Evolutionary conservation across 1,284 basidiomycete genomes (phyloP), one percentile per base, ranked within the genome.

Genomic region (Papiliotrema flavescens): DNA sequence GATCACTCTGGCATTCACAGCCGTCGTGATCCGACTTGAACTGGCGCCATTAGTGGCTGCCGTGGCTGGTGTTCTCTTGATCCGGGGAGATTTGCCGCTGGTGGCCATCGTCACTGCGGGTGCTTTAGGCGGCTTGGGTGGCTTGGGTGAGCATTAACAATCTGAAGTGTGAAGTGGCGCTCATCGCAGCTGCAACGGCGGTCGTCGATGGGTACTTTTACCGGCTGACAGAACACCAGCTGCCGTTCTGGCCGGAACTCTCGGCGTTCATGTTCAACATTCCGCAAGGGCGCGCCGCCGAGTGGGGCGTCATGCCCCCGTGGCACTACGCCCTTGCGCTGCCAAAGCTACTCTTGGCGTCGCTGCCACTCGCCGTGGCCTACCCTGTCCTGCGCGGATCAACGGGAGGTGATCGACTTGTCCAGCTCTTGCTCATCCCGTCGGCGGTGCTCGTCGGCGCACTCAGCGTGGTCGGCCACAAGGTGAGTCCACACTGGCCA

Each of bases 261-360:
- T 79, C 84, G 4, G 83, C 85, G 1, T 64, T 94, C 20, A 83
- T 87, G 59, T 98, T 92, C 79, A 98, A 98, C 67, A 84, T 97
- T 23, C 79, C 88, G 17, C 76, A 91, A 69, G 92, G 92, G 22
- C 90, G 95, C 70, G 87, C 88, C 44, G 79, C 85, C 0, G 85
- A 95, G 24, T 98, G 95, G 95, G 95, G 96, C 60, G 88, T 94
- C 72, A 74, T 87, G 15, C 90, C 93, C 0, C 78, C 77, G 34
- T 80, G 85, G 57, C 79, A 83, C 1, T 98, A 98, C 76, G 79
- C 89, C 63, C 81, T 82, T 0, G 74, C 82, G 60, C 81, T 98
- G 0, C 92, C 92, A 0, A 92, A 88, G 61, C 81, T 97, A 2
- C 80, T 95, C 2, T 78, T 90, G 2, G 80, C 83, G 0, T 88